Percentiles rank a stretch among this genome's conserved stretches.
phyloP scores from a whole-genome alignment of 129 eudicot genomes.

The Saposhnikovia divaricata region DNA sequence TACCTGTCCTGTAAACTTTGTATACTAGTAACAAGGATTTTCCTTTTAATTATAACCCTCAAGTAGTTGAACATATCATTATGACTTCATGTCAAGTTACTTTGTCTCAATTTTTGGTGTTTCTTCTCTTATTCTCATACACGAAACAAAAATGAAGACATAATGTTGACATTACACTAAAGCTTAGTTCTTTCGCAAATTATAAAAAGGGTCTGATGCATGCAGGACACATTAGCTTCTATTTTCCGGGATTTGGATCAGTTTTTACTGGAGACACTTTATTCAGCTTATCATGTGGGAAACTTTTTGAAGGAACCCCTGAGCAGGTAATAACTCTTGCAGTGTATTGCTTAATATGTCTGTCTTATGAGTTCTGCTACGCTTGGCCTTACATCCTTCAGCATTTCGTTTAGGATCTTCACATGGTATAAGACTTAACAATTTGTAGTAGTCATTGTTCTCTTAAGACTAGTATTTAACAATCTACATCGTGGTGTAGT shows the following conservation, averaged over 20 bases:
- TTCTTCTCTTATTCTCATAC: neutral
- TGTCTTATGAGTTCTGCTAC: neutral
- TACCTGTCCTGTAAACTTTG: neutral
- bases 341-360: neutral
- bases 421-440: neutral
- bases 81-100: neutral
- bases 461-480: neutral
- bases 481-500: neutral
- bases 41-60: neutral
- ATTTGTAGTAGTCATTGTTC: neutral
- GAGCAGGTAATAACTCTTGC: conserved; percentile 44
- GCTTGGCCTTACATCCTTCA: neutral
- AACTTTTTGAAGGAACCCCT: conserved; percentile 83
- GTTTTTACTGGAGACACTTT: conserved; percentile 87
- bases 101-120: neutral
- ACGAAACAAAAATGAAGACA: neutral
- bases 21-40: neutral
- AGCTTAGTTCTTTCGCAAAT: neutral
- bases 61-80: neutral
- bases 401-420: neutral
- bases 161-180: neutral
- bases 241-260: conserved; percentile 71
- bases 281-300: conserved; percentile 94
- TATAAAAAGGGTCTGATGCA: conserved; percentile 6
- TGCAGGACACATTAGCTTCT: conserved; percentile 85